Percentiles rank a stretch among this genome's conserved stretches.
Conservation (phyloP, 345 rosid genomes). For the Euphorbia pulcherrima region DNA sequence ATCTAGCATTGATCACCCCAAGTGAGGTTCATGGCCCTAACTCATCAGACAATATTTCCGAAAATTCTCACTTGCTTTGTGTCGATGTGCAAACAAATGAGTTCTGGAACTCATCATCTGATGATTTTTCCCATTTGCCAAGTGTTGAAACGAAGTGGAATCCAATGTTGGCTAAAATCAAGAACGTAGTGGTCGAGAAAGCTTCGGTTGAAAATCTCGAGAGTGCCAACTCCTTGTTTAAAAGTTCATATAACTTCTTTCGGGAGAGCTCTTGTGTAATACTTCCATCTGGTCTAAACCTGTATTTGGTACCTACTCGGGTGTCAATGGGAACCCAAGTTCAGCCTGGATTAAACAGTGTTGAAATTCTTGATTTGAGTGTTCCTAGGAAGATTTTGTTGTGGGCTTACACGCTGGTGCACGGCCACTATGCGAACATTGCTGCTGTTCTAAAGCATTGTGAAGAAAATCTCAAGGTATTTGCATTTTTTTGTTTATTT, state of each 20-base stretch:
- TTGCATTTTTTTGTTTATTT: not conserved
- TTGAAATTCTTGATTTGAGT: constrained; percentile 80
- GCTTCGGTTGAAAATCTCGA: constrained; percentile 61
- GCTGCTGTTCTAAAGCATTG: constrained; percentile 72
- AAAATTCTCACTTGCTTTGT: constrained; percentile 55
- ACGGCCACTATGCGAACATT: constrained; percentile 70
- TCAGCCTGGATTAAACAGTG: constrained; percentile 55
- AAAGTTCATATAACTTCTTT: constrained; percentile 70
- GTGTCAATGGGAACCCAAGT: constrained; percentile 38
- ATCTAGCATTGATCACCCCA: constrained; percentile 69
- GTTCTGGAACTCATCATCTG: constrained; percentile 63
- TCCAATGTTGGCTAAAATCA: constrained; percentile 58
- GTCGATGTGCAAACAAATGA: constrained; percentile 67
- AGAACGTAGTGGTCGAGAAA: constrained; percentile 54
- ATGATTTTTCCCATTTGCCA: constrained; percentile 49
- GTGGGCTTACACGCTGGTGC: constrained; percentile 82
- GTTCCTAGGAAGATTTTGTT: constrained; percentile 84
- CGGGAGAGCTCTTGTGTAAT: constrained; percentile 69
- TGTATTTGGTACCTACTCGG: constrained; percentile 54
- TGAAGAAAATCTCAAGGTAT: constrained; percentile 87
- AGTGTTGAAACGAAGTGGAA: constrained; percentile 66
- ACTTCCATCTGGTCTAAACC: constrained; percentile 61
- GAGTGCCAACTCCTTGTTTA: constrained; percentile 63
- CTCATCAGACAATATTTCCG: constrained; percentile 38
- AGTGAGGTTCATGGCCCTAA: constrained; percentile 39